Percentiles rank a stretch among this genome's conserved stretches.
Evolutionary conservation across 257 asterid genomes (phyloP).

Genomic region (Leptodermis oblonga): DNA sequence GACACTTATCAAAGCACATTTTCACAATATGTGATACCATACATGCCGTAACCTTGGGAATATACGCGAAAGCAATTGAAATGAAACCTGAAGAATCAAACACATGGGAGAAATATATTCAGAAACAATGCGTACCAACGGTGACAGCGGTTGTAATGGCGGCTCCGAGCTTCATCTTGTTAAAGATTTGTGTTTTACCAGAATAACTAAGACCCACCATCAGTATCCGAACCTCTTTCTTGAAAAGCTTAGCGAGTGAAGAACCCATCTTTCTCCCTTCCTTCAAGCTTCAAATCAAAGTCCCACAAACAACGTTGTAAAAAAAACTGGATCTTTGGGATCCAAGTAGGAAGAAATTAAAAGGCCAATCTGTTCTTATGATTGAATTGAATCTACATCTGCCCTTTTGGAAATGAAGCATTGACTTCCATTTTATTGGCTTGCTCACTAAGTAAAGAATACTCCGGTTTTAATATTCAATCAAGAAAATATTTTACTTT

Average conservation of each 20-base stretch:
- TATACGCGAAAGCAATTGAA: too few relatives aligned
- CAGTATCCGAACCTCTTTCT: not conserved
- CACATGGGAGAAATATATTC: too few relatives aligned
- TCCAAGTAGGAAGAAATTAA: not conserved
- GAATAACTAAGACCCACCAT: not conserved
- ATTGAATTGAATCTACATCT: not conserved
- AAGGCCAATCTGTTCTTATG: not conserved
- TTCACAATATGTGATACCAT: too few relatives aligned
- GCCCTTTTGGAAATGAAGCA: not conserved
- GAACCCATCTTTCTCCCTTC: slow-evolving; percentile 4
- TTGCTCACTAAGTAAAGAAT: slow-evolving; percentile 3
- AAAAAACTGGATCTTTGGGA: not conserved
- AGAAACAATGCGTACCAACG: slow-evolving; percentile 3
- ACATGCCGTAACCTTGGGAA: too few relatives aligned
- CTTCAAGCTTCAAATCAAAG: too few relatives aligned
- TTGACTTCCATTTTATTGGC: not conserved
- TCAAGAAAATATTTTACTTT: not conserved
- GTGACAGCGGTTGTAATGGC: not conserved
- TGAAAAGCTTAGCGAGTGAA: not conserved
- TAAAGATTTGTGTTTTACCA: slow-evolving; percentile 2
- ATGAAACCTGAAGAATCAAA: too few relatives aligned
- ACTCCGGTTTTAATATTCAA: not conserved
- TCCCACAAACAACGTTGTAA: not conserved
- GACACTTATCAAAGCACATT: not conserved
- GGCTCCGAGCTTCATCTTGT: slow-evolving; percentile 3